Base-by-base conservation (phyloP, 148 eudicot species). In the Rhododendron simsii region DNA sequence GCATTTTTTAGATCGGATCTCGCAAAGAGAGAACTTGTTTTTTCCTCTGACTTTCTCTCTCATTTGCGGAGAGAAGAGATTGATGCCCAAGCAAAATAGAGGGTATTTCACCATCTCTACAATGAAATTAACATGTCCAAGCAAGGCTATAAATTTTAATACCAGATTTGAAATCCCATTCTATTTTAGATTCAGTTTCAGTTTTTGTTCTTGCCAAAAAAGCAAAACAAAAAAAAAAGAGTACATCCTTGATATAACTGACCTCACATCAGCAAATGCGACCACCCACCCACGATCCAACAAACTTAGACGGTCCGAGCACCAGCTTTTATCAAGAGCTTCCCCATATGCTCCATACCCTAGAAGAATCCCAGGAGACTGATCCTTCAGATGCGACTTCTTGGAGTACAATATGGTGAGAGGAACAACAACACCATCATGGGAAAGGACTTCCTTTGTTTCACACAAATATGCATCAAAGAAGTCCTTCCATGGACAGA, bases 231-330 rank as follows among this genome's bases (percentile, higher is more conserved):
- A 88, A 73, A 88, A 78, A 10, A 77, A 16, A 35, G n/a, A 35
- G 16, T 37, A 83, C 15, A 41, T 16, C 78, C 28, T 23, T 33
- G n/a, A 28, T 13, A 45, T 47, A 84, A 86, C 94, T 51, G 83
- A 97, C 99, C 99, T 95, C 80, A 97, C 99, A 93, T 97, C 99
- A 84, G 99, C 98, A 93, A 94, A 94, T 82, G 96, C 98, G 37
- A 97, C 87, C 74, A 94, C 92, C 99, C 99, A 97, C 83, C 99
- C 99, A 87, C 96, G 96, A 87, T 94, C 95, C 86, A 97, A 97
- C 89, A 97, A 93, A 92, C 98, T 95, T 84, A 97, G 90, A 77
- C 96, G 98, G 80, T 95, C 98, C 30, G 96, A 80, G 82, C 93
- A 91, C 96, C 98, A 97, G 90, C 95, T 91, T 90, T 94, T 95